Evolutionary conservation across 257 asterid genomes (phyloP).

Genomic region (Solanum acaule): DNA sequence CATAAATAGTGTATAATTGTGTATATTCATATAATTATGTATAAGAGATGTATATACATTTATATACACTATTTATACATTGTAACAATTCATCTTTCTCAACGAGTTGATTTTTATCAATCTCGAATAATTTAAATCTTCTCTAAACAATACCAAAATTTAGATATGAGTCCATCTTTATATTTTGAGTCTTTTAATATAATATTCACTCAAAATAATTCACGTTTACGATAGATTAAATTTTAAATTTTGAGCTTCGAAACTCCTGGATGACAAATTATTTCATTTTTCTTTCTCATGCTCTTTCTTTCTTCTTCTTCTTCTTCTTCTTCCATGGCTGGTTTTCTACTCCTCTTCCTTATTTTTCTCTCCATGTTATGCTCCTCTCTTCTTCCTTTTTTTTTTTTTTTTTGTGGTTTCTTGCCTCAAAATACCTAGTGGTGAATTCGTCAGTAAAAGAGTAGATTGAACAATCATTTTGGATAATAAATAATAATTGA

Average conservation of each 20-base stretch:
- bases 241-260: too few species aligned
- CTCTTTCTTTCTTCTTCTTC: too few species aligned
- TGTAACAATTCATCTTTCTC: too few species aligned
- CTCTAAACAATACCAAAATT: too few species aligned
- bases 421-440: not conserved
- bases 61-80: too few species aligned
- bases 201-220: not conserved
- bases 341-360: not conserved
- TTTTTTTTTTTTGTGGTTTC: not conserved
- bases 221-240: not conserved
- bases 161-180: not conserved
- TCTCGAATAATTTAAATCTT: too few species aligned
- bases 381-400: not conserved
- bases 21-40: too few species aligned
- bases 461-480: not conserved
- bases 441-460: not conserved
- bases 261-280: not conserved
- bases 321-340: not conserved
- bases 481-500: not conserved
- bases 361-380: not conserved
- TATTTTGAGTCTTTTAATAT: too few species aligned
- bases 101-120: too few species aligned
- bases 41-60: too few species aligned
- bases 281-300: not conserved
- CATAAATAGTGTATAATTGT: too few species aligned